A percentile compares a stretch with the other conserved stretches of the same genome.
Evolutionary conservation across 768 basidiomycete genomes (phyloP).

Genomic region (Mycena crocata): DNA sequence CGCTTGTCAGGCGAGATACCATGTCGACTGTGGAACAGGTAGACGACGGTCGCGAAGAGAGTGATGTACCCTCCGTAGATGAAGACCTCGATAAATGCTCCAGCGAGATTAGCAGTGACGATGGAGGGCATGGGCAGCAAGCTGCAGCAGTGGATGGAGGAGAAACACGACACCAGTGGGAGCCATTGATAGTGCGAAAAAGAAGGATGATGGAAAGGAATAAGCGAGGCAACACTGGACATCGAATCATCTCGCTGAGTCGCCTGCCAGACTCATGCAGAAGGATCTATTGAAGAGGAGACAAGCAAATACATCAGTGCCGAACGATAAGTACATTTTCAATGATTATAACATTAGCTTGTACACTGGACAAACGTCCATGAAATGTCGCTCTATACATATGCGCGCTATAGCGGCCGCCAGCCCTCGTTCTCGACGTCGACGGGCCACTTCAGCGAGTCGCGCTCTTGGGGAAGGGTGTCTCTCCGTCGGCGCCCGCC

Average conservation of each 20-base stretch:
- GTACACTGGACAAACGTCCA: background rate
- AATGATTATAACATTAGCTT: background rate
- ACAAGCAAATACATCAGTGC: constrained; percentile 4
- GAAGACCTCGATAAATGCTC: background rate
- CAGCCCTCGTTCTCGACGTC: constrained; percentile 33
- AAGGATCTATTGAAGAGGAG: background rate
- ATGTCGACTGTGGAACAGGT: constrained; percentile 16
- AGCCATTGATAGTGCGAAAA: too few relatives aligned
- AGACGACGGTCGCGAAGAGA: constrained; percentile 11
- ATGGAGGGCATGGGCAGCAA: background rate
- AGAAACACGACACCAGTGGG: too few relatives aligned
- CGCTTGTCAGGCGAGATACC: background rate
- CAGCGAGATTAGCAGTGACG: background rate
- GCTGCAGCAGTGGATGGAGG: too few relatives aligned
- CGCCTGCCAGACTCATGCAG: too few relatives aligned
- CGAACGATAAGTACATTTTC: background rate
- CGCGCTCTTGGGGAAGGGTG: constrained; percentile 14
- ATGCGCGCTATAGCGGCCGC: constrained; percentile 18
- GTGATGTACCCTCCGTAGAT: constrained; percentile 14
- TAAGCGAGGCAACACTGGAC: too few relatives aligned
- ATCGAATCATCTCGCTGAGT: too few relatives aligned
- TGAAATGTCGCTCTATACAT: background rate
- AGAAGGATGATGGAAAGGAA: too few relatives aligned
- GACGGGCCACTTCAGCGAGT: constrained; percentile 34
- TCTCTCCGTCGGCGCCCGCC: background rate